phyloP scores from a whole-genome alignment of 371 early-diverging fungal species.

The Synchytrium microbalum region DNA sequence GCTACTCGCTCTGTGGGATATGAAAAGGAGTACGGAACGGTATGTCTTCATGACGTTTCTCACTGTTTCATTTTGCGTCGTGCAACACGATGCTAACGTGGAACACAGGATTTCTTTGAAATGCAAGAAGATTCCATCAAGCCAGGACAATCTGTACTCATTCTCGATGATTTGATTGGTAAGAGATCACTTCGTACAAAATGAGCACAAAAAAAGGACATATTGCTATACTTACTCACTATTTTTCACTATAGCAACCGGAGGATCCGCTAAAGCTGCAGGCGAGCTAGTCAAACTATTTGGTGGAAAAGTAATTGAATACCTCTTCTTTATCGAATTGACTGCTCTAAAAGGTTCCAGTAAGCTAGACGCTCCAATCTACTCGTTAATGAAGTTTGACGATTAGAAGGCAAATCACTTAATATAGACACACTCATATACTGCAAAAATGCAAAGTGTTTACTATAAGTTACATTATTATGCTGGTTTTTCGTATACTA shows the following conservation, averaged over 20 bases:
- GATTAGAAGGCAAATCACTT: constrained; percentile 19
- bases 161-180: constrained; percentile 91
- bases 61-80: not conserved
- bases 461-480: too few relatives aligned
- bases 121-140: constrained; percentile 77
- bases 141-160: constrained; percentile 74
- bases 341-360: constrained; percentile 71
- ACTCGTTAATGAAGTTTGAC: constrained; percentile 70
- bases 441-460: not conserved
- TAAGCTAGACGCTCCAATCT: constrained; percentile 72
- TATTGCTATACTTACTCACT: too few relatives aligned
- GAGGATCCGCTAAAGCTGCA: constrained; percentile 79
- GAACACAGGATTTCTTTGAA: constrained; percentile 74
- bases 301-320: constrained; percentile 71
- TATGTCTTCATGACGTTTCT: constrained; percentile 28
- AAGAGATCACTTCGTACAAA: too few relatives aligned
- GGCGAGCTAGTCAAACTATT: constrained; percentile 68
- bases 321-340: constrained; percentile 87
- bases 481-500: too few relatives aligned
- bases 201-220: too few relatives aligned
- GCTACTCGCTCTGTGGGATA: constrained; percentile 61
- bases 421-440: not conserved
- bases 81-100: constrained; percentile 5
- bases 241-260: constrained; percentile 55
- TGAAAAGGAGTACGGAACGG: constrained; percentile 91